phyloP scores from a whole-genome alignment of 768 basidiomycete genomes.

The Trametes punicea region DNA sequence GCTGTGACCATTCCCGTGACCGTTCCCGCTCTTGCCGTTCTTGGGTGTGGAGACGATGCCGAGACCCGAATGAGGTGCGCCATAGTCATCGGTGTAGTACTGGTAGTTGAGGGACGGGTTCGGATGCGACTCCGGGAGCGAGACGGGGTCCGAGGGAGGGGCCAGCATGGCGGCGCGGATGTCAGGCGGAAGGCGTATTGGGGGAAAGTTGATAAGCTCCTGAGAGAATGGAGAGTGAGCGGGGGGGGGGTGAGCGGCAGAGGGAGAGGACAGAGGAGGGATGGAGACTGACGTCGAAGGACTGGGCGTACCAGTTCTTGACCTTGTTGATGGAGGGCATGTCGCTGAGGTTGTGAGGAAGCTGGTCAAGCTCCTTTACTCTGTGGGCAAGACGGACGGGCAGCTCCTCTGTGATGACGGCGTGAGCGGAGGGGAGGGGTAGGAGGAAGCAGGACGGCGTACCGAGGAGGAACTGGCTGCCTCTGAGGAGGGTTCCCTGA shows the following conservation, averaged over 20 bases:
- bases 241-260: neutral
- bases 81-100: conserved; percentile 36
- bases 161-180: conserved; percentile 65
- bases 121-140: conserved; percentile 69
- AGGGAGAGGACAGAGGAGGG: neutral
- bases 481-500: conserved; percentile 91
- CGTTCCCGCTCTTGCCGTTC: conserved; percentile 32
- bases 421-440: neutral
- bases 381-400: conserved; percentile 94
- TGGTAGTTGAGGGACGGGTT: conserved; percentile 67
- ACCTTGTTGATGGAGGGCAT: conserved; percentile 95
- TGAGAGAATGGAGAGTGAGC: conserved; percentile 30
- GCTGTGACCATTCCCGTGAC: conserved; percentile 39
- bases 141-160: conserved; percentile 41
- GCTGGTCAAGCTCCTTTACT: conserved; percentile 91
- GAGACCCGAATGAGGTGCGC: conserved; percentile 9
- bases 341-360: conserved; percentile 85
- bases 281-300: conserved; percentile 75
- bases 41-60: conserved; percentile 22
- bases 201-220: conserved; percentile 89
- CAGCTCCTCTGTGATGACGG: conserved; percentile 66
- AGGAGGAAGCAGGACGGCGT: conserved; percentile 21
- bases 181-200: conserved; percentile 63
- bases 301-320: conserved; percentile 99
- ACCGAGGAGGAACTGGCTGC: conserved; percentile 86